These are phyloP conservation scores for Lasiosphaeriaceae sp. DNA, from an alignment of 495 filamentous ascomycete genomes.

Conservation along the genomic window DNA sequence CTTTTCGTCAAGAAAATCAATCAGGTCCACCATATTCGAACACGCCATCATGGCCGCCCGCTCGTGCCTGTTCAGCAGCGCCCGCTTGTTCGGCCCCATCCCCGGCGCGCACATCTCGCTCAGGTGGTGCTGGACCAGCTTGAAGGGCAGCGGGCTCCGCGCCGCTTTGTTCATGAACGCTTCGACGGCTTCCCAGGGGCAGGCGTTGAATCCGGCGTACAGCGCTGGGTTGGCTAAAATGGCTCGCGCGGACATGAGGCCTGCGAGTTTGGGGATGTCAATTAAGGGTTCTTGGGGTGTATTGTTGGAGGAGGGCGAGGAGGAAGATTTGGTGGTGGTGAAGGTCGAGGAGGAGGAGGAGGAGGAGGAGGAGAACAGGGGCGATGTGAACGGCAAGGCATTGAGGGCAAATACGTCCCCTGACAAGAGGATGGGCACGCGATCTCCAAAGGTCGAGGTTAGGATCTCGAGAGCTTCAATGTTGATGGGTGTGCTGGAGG, in stretches of 20 bases:
- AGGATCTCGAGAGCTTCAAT: conserved; percentile 55
- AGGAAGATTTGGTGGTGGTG: conserved; percentile 19
- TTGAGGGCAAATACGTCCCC: conserved; percentile 57
- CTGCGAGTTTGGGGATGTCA: conserved; percentile 36
- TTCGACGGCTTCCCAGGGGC: conserved; percentile 58
- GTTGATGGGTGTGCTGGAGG: conserved; percentile 53
- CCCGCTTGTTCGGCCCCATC: conserved; percentile 39
- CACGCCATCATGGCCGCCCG: conserved; percentile 46
- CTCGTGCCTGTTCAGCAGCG: conserved; percentile 51
- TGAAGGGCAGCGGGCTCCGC: conserved; percentile 52
- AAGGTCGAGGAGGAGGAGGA: conserved; percentile 22
- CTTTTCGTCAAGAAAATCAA: conserved; percentile 57
- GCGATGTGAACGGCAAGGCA: conserved; percentile 41
- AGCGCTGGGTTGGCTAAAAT: conserved; percentile 60
- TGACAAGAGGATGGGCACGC: conserved; percentile 56
- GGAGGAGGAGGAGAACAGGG: conserved; percentile 24
- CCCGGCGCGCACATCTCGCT: conserved; percentile 58
- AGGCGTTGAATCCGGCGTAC: conserved; percentile 50
- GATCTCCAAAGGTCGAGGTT: conserved; percentile 39
- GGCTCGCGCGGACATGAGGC: conserved; percentile 63
- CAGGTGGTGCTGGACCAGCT: conserved; percentile 59
- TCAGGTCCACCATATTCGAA: conserved; percentile 51
- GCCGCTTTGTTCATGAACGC: conserved; percentile 52
- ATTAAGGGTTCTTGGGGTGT: conserved; percentile 13
- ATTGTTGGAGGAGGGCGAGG: conserved; percentile 17